Evolutionary conservation across 306 rosid genomes (phyloP), one percentile per base, ranked within the genome.

Genomic region (Ammopiptanthus mongolicus): DNA sequence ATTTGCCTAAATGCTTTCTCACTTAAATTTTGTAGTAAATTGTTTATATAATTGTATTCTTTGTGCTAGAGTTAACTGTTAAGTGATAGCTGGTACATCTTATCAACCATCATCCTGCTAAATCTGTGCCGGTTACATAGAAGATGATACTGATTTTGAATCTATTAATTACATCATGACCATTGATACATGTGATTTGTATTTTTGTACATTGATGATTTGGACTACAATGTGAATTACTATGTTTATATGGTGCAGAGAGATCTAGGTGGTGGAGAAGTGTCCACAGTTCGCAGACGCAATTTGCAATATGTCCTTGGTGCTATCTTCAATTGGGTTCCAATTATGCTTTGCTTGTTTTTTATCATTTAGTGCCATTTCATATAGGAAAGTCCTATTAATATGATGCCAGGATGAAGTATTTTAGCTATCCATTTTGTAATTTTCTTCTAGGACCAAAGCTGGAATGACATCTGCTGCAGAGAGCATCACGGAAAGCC

Each of bases 401-500:
- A 42, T 5, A 7, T 75, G 51, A 28, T 15, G 52, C 6, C 25
- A 56, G 25, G 69, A 50, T 86, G 55, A 74, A 67, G 10, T 69
- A 47, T 64, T 59, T 33, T 19, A 31, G 57, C 9, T 59, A 8
- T 83, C 62, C 60, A 4, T 67, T 56, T 23, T 57, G 23, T 64
- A 41, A 5, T 69, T 48, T 67, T 77, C 56, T 75, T 84, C 42
- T 82, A 91, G 98, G 86, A 91, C 97, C 69, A 90, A 88, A 76
- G 96, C 91, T 58, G 96, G 97, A 69, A 91, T 95, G 96, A 91
- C 96, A 47, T 90, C 97, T 73, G 97, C 98, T 5, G 92, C 93
- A 47, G 98, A 91, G 73, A 91, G 96, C 90, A 91, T 95, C 69
- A 95, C 97, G 0, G 96, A 90, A 41, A 95, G 96, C 91, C 97